These are phyloP conservation scores for Acanthamoeba healyi DNA, from an alignment of 208 protist species.

Conservation along the genomic window DNA sequence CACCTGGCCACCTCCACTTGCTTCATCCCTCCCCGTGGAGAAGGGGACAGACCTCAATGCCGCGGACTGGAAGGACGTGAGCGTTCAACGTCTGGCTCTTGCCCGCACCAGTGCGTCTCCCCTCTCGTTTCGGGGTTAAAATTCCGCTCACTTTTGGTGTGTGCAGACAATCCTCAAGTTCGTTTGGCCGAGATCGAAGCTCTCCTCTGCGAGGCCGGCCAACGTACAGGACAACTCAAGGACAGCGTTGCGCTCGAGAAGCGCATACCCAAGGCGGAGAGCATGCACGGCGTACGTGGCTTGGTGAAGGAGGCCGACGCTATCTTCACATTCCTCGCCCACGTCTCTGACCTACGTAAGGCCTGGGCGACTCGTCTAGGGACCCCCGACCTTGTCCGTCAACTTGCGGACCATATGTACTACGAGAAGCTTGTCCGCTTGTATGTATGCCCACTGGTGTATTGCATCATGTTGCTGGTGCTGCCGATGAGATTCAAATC, in stretches of 20 bases:
- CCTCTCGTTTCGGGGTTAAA: neutral
- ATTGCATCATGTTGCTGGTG: too few species aligned
- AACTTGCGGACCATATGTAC: neutral
- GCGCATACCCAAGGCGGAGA: neutral
- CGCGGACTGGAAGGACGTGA: conserved; percentile 1
- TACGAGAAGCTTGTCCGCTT: neutral
- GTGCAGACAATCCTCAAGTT: neutral
- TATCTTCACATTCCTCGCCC: neutral
- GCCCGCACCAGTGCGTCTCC: neutral
- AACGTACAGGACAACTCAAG: neutral
- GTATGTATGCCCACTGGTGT: neutral
- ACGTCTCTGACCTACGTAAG: neutral
- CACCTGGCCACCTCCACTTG: neutral
- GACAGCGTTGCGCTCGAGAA: neutral
- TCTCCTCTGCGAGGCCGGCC: neutral
- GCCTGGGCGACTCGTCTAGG: neutral
- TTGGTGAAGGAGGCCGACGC: neutral
- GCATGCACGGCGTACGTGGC: neutral
- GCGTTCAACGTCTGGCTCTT: neutral
- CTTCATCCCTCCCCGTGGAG: neutral
- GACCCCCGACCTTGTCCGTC: neutral
- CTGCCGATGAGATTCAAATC: too few species aligned
- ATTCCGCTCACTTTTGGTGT: too few species aligned
- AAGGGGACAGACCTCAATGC: neutral
- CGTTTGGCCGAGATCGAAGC: neutral